These are phyloP conservation scores for Colletotrichum sp. DNA, from an alignment of 2,329 filamentous ascomycete genomes.

Conservation along the genomic window DNA sequence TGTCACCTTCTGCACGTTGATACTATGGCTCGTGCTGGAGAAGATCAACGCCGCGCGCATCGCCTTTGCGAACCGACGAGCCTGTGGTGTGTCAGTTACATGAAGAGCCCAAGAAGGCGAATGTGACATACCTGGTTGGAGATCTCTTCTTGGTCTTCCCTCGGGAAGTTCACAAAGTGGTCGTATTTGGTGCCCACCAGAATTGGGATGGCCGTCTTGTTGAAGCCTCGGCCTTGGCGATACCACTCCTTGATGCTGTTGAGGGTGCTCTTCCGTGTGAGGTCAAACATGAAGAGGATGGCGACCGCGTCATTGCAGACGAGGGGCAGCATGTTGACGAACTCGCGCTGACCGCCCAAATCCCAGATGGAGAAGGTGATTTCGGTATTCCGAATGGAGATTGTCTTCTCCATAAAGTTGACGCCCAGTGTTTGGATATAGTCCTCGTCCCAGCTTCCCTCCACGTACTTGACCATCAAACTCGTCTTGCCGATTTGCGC, in stretches of 20 bases:
- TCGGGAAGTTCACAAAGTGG: slow-evolving; percentile 98
- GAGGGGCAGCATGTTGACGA: slow-evolving; percentile 99
- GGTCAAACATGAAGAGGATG: slow-evolving; percentile 99
- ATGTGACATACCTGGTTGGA: slow-evolving; percentile 77
- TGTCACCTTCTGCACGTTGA: slow-evolving; percentile 94
- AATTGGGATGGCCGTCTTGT: slow-evolving; percentile 99
- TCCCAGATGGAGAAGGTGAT: slow-evolving; percentile 99
- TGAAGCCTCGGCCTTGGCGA: slow-evolving; percentile 94
- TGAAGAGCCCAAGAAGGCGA: neutral
- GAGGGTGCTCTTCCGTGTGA: slow-evolving; percentile 96
- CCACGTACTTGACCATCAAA: slow-evolving; percentile 99
- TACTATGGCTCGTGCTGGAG: slow-evolving; percentile 98
- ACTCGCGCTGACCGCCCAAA: slow-evolving; percentile 95
- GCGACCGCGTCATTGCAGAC: slow-evolving; percentile 99
- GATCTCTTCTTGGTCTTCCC: slow-evolving; percentile 98
- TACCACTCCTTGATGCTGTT: slow-evolving; percentile 99
- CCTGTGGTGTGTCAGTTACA: slow-evolving; percentile 55
- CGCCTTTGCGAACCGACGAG: slow-evolving; percentile 93
- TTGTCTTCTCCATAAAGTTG: slow-evolving; percentile 99
- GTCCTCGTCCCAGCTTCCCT: slow-evolving; percentile 99
- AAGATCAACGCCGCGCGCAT: slow-evolving; percentile 99
- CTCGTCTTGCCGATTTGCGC: slow-evolving; percentile 99
- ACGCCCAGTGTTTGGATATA: slow-evolving; percentile 99
- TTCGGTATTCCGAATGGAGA: slow-evolving; percentile 98
- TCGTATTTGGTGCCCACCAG: slow-evolving; percentile 98